A percentile compares a stretch with the other conserved stretches of the same genome.
phyloP scores from a whole-genome alignment of 768 basidiomycete genomes.

The Agaricus sinodeliciosus region DNA sequence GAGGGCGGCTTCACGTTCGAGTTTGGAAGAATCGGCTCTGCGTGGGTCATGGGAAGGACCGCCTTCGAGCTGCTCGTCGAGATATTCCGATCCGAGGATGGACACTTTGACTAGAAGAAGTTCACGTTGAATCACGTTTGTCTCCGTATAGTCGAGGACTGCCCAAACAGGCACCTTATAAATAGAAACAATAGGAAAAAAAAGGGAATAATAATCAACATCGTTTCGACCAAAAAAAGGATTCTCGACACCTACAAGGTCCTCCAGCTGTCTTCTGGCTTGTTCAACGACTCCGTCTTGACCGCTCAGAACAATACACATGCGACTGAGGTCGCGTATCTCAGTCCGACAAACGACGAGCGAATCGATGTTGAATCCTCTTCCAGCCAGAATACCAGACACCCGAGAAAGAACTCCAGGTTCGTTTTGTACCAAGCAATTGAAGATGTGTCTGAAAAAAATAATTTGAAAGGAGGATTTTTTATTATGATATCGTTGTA shows the following conservation, averaged over 20 bases:
- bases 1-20: conserved; percentile 64
- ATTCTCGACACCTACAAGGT: conserved; percentile 59
- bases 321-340: conserved; percentile 92
- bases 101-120: conserved; percentile 94
- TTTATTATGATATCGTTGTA: background rate
- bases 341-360: conserved; percentile 97
- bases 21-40: conserved; percentile 37
- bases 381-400: conserved; percentile 92
- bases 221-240: background rate
- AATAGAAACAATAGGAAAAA: background rate
- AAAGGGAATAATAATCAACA: background rate
- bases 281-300: conserved; percentile 99
- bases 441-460: conserved; percentile 75
- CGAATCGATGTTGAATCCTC: conserved; percentile 98
- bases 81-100: conserved; percentile 94
- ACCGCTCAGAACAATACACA: conserved; percentile 95
- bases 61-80: conserved; percentile 84
- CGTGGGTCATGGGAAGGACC: conserved; percentile 81
- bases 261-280: conserved; percentile 91
- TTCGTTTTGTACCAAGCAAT: conserved; percentile 98
- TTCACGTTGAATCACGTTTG: conserved; percentile 86
- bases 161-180: conserved; percentile 97
- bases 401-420: conserved; percentile 98
- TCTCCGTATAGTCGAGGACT: conserved; percentile 95
- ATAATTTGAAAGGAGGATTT: conserved; percentile 11